Evolutionary conservation across 345 rosid species (phyloP), one percentile per base, ranked within the genome.

Genomic region (Murraya koenigii): DNA sequence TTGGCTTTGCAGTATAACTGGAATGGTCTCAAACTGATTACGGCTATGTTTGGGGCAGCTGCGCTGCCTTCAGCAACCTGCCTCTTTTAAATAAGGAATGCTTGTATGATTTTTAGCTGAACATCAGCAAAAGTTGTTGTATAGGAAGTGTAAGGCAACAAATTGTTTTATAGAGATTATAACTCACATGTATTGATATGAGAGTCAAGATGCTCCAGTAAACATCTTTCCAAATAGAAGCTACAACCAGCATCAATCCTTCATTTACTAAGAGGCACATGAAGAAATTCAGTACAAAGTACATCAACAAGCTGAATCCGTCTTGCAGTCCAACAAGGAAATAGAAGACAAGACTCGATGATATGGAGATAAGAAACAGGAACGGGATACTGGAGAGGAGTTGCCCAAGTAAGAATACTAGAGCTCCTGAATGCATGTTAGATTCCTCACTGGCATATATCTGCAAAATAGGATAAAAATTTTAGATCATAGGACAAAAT

Each of bases 241-340:
- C 85, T 39, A 94, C 75, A 38, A 82, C 82, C 76, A 97, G 91
- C 87, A 91, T 87, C 41, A 97, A 77, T 64, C 99, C 99, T 85
- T 97, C 99, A 76, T 94, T 97, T 66, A 90, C 97, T 39, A 97
- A 58, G 69, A 97, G 91, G 86, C 97, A 94, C 84, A 86, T 83
- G 83, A 97, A 97, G 90, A 97, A 88, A 84, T 97, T 97, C 80
- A 97, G 92, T 75, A 97, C 98, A 75, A 94, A 94, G 90, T 97
- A 97, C 99, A 97, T 94, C 82, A 97, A 87, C 87, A 94, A 85
- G 88, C 98, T 91, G 86, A 97, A 97, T 56, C 90, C 95, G 44
- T 94, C 94, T 82, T 84, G 88, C 69, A 97, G 83, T 44, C 99
- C 98, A 6, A 87, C 64, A 74, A 97, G 93, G 91, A 97, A 97